These are phyloP conservation scores for Leccinum boreale DNA, from an alignment of 768 basidiomycete species.

Conservation along the genomic window DNA sequence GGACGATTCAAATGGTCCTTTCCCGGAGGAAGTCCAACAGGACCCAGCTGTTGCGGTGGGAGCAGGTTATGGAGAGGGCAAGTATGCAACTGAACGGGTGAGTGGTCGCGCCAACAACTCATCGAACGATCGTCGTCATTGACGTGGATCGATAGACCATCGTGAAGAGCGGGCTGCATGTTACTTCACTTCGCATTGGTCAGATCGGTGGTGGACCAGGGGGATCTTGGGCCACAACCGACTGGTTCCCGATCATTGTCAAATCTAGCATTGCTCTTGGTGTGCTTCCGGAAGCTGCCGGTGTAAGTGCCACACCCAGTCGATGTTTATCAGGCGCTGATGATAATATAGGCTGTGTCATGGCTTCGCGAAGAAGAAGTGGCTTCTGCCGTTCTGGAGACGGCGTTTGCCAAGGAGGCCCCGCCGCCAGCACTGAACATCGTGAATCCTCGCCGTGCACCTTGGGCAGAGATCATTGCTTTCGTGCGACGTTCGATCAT, in stretches of 20 bases:
- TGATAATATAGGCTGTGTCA: conserved; percentile 30
- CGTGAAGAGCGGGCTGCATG: conserved; percentile 34
- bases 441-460: conserved; percentile 35
- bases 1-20: conserved; percentile 26
- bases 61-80: conserved; percentile 45
- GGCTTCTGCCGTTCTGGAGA: conserved; percentile 32
- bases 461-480: conserved; percentile 32
- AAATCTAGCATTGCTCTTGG: conserved; percentile 31
- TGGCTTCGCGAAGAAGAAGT: conserved; percentile 44
- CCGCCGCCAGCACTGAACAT: conserved; percentile 33
- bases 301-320: conserved; percentile 28
- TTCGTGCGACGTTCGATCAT: conserved; percentile 20
- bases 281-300: conserved; percentile 27
- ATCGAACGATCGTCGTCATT: background rate
- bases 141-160: conserved; percentile 30
- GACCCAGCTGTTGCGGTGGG: conserved; percentile 36
- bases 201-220: conserved; percentile 41
- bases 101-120: conserved; percentile 1
- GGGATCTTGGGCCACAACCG: conserved; percentile 42
- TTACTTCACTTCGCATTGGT: conserved; percentile 41
- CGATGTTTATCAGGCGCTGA: background rate
- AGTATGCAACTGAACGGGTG: conserved; percentile 41
- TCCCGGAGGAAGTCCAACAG: conserved; percentile 35
- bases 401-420: conserved; percentile 16
- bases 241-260: conserved; percentile 47